These are phyloP conservation scores for Carex arenaria DNA, from an alignment of 202 grass and related monocot genomes.

Conservation along the genomic window DNA sequence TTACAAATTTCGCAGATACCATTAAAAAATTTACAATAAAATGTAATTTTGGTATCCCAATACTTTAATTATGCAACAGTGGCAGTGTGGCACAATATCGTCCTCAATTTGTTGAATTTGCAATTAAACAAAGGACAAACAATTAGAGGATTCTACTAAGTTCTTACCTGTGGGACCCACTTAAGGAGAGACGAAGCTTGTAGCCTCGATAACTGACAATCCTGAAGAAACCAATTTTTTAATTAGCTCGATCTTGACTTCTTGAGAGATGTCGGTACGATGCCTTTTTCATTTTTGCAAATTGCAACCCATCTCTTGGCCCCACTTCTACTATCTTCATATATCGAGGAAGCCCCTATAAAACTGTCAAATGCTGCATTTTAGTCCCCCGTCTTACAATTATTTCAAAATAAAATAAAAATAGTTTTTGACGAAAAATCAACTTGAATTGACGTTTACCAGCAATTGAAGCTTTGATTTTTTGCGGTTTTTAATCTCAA, in stretches of 20 bases:
- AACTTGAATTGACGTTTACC: background rate
- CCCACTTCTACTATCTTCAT: constrained; percentile 98
- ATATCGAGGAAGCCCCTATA: constrained; percentile 36
- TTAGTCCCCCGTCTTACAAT: background rate
- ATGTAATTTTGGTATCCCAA: background rate
- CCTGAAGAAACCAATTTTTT: constrained; percentile 55
- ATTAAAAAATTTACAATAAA: background rate
- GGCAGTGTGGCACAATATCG: background rate
- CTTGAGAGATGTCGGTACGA: constrained; percentile 49
- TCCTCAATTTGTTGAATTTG: background rate
- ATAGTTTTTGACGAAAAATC: background rate
- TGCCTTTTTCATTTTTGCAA: constrained; percentile 75
- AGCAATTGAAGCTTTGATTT: background rate
- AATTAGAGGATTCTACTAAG: background rate
- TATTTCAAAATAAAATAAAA: background rate
- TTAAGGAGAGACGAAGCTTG: too few species aligned
- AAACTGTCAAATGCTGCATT: constrained; percentile 39
- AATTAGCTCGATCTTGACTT: constrained; percentile 85
- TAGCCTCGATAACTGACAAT: too few species aligned
- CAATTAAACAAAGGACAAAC: background rate
- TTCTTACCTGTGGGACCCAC: constrained; percentile 83
- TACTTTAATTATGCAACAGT: background rate
- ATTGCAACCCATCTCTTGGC: constrained; percentile 84
- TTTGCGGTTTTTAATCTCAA: background rate
- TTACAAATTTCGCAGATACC: background rate